Base-by-base conservation (phyloP, 495 filamentous ascomycete genomes). In the Hypoxylon fuscum region DNA sequence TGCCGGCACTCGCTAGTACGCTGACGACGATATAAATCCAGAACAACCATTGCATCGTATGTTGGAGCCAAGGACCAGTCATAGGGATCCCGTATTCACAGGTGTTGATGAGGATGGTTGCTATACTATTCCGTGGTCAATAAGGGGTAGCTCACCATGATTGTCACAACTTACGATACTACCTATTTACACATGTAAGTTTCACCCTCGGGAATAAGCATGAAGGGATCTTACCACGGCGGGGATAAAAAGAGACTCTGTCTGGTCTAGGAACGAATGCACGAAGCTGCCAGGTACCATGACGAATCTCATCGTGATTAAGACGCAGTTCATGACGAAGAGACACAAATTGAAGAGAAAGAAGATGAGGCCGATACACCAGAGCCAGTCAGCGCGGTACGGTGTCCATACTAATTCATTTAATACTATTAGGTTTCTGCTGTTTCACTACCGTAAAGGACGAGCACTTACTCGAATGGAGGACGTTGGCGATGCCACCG, bases 241-340 rank as follows among this genome's bases (percentile, higher is more conserved):
- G 5, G 91, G 90, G 5, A 92, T 83, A 68, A 94, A 96, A 4
- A 96, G 76, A 9, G 86, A 89, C 68, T 96, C 92, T 1, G 88
- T 86, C 11, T 91, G 90, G 72, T 94, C 90, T 32, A 86, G 71
- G 53, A 95, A 88, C 0, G 89, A 91, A 1, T 83, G 80, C 49
- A 81, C 81, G 69, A 94, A 90, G 14, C 87, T 91, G 21, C 88
- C 85, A 0, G 90, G 87, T 47, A 87, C 87, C 68, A 79, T 79
- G 62, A 84, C 83, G 70, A 95, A 95, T 18, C 92, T 83, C 21
- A 87, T 73, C 12, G 83, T 78, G 34, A 95, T 83, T 57, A 93
- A 78, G 53, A 79, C 62, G 72, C 85, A 83, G 53, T 92, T 92
- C 54, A 87, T 75, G 23, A 89, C 40, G 63, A 92, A 96, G 6